Percentiles rank a stretch among this genome's conserved stretches.
Conservation (phyloP, 345 rosid species). For the Hibiscus syriacus region DNA sequence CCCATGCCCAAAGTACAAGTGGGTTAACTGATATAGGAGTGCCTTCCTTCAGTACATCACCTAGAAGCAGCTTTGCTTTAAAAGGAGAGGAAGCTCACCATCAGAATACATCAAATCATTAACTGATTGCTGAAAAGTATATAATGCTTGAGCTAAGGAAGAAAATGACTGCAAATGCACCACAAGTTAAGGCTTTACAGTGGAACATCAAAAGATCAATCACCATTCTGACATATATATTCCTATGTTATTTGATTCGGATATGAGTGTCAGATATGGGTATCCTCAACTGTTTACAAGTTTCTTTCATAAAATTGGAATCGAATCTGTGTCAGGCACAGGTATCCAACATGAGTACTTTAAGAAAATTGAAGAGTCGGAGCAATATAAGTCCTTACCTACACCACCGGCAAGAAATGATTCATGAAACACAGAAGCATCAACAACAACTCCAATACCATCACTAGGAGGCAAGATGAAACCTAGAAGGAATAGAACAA, state of each 20-base stretch:
- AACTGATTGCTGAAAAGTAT: neutral
- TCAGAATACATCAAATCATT: slow-evolving; percentile 5
- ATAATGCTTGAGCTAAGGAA: neutral
- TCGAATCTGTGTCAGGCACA: neutral
- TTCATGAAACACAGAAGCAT: slow-evolving; percentile 89
- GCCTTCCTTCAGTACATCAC: slow-evolving; percentile 81
- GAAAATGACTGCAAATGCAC: neutral
- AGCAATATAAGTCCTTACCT: slow-evolving; percentile 41
- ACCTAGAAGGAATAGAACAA: slow-evolving; percentile 70
- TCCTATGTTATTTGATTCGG: neutral
- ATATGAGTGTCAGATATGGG: neutral
- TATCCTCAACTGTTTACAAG: neutral
- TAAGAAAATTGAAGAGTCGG: neutral
- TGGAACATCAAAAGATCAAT: neutral
- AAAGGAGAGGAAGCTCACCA: slow-evolving; percentile 4
- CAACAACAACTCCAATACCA: slow-evolving; percentile 78
- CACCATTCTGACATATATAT: neutral
- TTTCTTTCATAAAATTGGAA: neutral
- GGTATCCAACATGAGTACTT: neutral
- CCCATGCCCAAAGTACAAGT: slow-evolving; percentile 89
- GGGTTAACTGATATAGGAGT: slow-evolving; percentile 80
- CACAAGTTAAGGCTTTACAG: neutral
- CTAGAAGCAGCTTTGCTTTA: slow-evolving; percentile 80
- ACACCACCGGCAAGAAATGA: slow-evolving; percentile 83
- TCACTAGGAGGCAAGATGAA: slow-evolving; percentile 80